Base-by-base conservation (phyloP, 2,329 filamentous ascomycete species). In the Fulvia fulva region DNA sequence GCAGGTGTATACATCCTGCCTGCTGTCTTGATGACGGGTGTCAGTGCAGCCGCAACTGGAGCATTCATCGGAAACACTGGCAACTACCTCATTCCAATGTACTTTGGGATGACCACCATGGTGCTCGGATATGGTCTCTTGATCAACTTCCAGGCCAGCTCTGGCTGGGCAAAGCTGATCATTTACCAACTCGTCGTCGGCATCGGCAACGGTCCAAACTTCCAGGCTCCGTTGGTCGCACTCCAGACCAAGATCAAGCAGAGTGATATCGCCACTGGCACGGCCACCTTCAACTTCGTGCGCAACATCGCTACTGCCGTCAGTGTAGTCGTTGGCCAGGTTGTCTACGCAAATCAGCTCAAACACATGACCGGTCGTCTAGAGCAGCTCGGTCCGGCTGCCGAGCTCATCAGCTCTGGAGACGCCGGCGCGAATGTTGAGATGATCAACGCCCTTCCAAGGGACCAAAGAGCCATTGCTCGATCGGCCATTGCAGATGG, bases 1-100 rank as follows among this genome's bases (percentile, higher is more conserved):
- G 88, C 84, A 0, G 80, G 79, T 65, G 63, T 87, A 0, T 80
- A 87, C 12, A 77, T 88, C 5, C 76, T 90, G 0, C 86, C 87
- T 0, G 81, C 86, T 41, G 83, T 73, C 28, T 62, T 76, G 2
- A 69, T 71, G 0, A 76, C 78, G 54, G 77, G 81, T 0, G 59
- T 77, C 11, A 68, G 74, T 0, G 79, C 75, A 34, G 75, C 83
- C 2, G 32, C 74, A 0, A 72, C 73, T 0, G 83, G 82, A 2
- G 54, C 82, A 14, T 63, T 79, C 12, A 80, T 81, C 57, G 75
- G 80, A 57, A 70, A 69, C 19, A 82, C 77, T 3, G 80, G 80
- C 22, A 72, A 75, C 43, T 83, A 81, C 59, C 68, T 73, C 1
- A 75, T 77, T 23, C 63, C 80, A 1, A 77, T 81, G 55, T 78